Evolutionary conservation across 2,329 filamentous ascomycete genomes (phyloP), one percentile per base, ranked within the genome.

Genomic region (Penicillium hordei): DNA sequence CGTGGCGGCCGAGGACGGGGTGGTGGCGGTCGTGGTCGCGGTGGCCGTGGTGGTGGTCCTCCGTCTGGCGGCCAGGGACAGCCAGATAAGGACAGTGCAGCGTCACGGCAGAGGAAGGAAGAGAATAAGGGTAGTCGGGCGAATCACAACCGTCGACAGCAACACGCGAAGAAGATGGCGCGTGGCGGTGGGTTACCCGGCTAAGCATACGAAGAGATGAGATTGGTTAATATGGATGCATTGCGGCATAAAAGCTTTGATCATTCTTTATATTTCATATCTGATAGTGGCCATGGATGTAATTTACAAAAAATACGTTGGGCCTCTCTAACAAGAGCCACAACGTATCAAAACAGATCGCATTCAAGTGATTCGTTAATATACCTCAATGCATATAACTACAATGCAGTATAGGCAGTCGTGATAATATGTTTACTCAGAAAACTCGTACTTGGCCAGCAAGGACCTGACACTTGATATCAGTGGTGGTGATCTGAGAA

Each of bases 81-180:
- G 10, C 85, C 86, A 65, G 83, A 82, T n/a, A 92, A 89, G 65
- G 83, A 82, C 17, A 92, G 89, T 0, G 86, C 91, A 64, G 77
- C 80, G 53, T 88, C 89, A 10, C 82, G 91, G 64, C 83, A 87
- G 66, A 83, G 84, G 61, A 96, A 96, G 71, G 93, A 96, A 70
- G 86, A 89, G 27, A 89, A 87, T 65, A 96, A 96, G 73, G 83
- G 87, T 3, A 90, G 89, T 23, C 81, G 89, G 60, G 92, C 91
- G 33, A 96, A 96, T 70, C 92, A 96, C 72, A 94, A 91, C 73
- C 85, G 93, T 27, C 83, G 91, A 49, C 89, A 95, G 70, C 82
- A 84, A 66, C 75, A 84, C 57, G 84, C 83, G 45, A 83, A 76
- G 70, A 87, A 87, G 73, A 83, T 87, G 77, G 83, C 84, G 3